Percentiles rank a stretch among this genome's conserved stretches.
These are phyloP conservation scores for Dioscorea zingiberensis DNA, from an alignment of 106 monocot genomes.

Conservation along the genomic window DNA sequence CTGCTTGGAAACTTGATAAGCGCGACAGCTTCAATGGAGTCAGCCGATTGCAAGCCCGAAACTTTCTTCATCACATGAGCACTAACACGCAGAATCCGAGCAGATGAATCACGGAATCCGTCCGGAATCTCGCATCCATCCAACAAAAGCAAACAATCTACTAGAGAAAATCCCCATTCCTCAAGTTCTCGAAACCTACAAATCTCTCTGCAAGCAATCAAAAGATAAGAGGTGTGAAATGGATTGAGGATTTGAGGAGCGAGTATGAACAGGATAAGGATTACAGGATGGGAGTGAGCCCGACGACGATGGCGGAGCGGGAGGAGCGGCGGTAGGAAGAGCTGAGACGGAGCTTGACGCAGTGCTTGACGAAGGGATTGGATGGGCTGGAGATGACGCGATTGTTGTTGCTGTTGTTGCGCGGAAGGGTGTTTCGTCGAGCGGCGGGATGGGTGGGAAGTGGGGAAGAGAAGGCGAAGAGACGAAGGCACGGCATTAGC, in stretches of 20 bases:
- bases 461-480: too few species aligned
- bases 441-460: too few species aligned
- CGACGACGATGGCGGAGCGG: conserved; percentile 60
- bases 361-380: conserved; percentile 93
- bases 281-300: conserved; percentile 72
- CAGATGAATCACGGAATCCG: conserved; percentile 16
- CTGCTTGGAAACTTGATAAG: conserved; percentile 70
- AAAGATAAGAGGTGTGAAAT: background rate
- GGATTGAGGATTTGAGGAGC: background rate
- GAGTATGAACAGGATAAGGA: background rate
- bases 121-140: conserved; percentile 34
- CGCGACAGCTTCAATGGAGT: conserved; percentile 69
- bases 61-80: conserved; percentile 83
- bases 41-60: conserved; percentile 71
- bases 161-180: conserved; percentile 12
- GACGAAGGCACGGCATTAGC: too few species aligned
- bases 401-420: background rate
- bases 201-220: conserved; percentile 51
- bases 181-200: conserved; percentile 39
- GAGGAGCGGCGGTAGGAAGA: conserved; percentile 71
- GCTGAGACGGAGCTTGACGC: conserved; percentile 94
- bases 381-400: conserved; percentile 80
- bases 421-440: too few species aligned
- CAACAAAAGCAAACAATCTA: conserved; percentile 58
- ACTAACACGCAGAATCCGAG: conserved; percentile 50